Percentiles rank a stretch among this genome's conserved stretches.
Conservation (phyloP, 208 protist species). For the Acanthamoeba sp. region DNA sequence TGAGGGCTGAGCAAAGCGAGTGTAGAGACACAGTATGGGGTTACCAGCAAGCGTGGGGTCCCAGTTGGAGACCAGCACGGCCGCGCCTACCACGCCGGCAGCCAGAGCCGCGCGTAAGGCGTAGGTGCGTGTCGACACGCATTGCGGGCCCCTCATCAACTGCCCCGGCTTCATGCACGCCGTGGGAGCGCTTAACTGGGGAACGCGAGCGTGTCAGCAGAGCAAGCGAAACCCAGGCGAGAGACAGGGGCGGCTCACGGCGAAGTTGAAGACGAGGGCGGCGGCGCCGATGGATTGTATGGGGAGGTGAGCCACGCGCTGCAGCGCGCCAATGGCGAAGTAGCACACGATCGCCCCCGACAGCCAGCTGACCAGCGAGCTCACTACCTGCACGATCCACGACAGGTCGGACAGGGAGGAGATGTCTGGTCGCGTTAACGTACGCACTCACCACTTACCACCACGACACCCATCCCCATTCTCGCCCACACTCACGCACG, state of each 20-base stretch:
- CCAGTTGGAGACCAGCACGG: background rate
- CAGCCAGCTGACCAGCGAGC: conserved; percentile 1
- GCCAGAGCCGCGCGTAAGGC: background rate
- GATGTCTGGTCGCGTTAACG: background rate
- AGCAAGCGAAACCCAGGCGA: too few species aligned
- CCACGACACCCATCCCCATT: background rate
- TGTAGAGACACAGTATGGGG: too few species aligned
- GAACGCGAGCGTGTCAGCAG: too few species aligned
- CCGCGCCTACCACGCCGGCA: background rate
- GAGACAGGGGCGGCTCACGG: background rate
- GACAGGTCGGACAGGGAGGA: background rate
- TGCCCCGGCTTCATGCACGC: background rate
- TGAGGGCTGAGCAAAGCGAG: too few species aligned
- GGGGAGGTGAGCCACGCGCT: background rate
- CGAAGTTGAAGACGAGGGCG: background rate
- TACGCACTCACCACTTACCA: background rate
- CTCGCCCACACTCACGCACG: background rate
- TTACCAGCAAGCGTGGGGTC: background rate
- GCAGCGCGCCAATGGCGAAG: background rate
- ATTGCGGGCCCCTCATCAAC: background rate
- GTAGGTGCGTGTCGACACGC: background rate
- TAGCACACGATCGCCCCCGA: background rate
- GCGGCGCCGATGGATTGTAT: background rate
- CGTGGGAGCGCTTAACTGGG: background rate
- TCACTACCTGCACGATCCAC: background rate